Evolutionary conservation across 1,284 basidiomycete species (phyloP), one percentile per base, ranked within the genome.

Genomic region (Leccinum griseonigrum): DNA sequence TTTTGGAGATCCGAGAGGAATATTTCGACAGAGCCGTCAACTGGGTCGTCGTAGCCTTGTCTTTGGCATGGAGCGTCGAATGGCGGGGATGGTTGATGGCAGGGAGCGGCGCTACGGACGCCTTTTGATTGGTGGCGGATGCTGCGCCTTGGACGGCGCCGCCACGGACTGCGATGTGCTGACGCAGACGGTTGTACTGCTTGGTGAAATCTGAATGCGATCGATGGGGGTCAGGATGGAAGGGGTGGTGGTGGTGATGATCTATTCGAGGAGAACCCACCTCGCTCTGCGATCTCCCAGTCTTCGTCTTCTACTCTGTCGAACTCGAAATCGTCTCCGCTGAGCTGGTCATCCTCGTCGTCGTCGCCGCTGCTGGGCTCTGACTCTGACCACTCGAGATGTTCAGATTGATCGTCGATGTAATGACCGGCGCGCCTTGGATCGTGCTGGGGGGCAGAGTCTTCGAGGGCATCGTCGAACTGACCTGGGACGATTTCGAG

Each of bases 111-210:
- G 85, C 85, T 1, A 91, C 84, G 4, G 84, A 69, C 16, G 78
- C 67, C 26, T 77, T 74, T 5, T 77, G 74, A 60, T 85, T 79
- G 48, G 80, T 76, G 2, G 85, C 76, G 13, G 85, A 86, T 14
- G 79, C 69, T 10, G 79, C 72, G 13, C 87, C 85, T 56, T 85
- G 80, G 1, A 84, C 87, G 60, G 80, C 83, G 6, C 90, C 89
- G 16, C 85, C 85, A 38, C 86, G 85, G 6, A 93, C 84, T 29
- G 88, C 88, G 61, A 89, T 83, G 71, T 95, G 91, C 73, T 97
- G 95, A 58, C 89, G 81, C 38, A 97, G 81, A 38, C 95, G 90
- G 76, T 97, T 98, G 78, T 93, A 98, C 71, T 97, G 94, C 76
- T 98, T 98, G 34, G 95, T 97, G 68, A 98, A 96, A 54, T 54